Conservation (phyloP, 768 basidiomycete genomes). For the Mycena haematopus region DNA sequence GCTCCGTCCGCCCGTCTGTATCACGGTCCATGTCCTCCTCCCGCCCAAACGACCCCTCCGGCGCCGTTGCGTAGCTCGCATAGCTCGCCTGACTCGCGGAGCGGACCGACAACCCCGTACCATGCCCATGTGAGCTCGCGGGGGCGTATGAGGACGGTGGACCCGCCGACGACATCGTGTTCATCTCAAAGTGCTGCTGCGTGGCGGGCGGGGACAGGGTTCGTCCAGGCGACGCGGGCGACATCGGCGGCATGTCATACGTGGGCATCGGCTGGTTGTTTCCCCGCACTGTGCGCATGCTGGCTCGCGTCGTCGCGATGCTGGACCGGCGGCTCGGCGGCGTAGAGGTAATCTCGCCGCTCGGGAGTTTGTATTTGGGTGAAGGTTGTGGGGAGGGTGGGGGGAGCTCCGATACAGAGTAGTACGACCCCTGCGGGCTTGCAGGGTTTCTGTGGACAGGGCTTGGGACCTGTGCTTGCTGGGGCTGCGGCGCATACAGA, state of each 20-base stretch:
- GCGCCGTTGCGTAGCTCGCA: conserved; percentile 52
- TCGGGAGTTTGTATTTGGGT: conserved; percentile 52
- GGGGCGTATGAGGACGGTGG: conserved; percentile 22
- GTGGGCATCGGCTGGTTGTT: conserved; percentile 36
- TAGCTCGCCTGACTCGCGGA: conserved; percentile 46
- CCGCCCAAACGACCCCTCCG: conserved; percentile 44
- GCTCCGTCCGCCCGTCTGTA: conserved; percentile 11
- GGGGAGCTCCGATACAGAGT: conserved; percentile 73
- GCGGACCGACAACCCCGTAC: conserved; percentile 28
- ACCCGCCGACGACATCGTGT: conserved; percentile 1
- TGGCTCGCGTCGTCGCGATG: conserved; percentile 36
- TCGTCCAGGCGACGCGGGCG: conserved; percentile 1
- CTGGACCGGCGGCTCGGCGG: conserved; percentile 50
- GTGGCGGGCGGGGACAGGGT: conserved; percentile 8
- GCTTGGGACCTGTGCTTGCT: neutral
- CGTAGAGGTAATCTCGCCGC: conserved; percentile 52
- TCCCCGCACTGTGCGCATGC: conserved; percentile 34
- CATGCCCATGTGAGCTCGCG: conserved; percentile 31
- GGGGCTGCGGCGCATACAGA: conserved; percentile 26
- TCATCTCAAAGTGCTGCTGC: conserved; percentile 31
- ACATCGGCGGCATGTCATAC: conserved; percentile 21
- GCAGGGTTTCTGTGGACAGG: conserved; percentile 23
- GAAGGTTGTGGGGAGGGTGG: conserved; percentile 65
- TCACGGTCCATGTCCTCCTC: conserved; percentile 19
- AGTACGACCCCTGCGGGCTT: conserved; percentile 63